Conservation (phyloP, 306 rosid genomes). For the Quercus dentata region DNA sequence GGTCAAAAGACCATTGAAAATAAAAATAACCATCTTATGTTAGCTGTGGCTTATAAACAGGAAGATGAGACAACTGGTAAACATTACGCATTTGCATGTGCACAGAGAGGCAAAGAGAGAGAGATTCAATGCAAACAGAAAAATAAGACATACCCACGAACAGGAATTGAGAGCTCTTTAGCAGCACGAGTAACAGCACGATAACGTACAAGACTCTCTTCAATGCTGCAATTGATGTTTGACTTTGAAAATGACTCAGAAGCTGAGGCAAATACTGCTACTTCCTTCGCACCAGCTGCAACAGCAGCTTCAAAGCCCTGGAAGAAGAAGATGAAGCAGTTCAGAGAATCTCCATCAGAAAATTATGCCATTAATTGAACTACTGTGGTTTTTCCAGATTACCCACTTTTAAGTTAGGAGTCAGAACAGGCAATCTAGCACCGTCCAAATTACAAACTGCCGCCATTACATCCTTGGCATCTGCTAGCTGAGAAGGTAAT, state of each 20-base stretch:
- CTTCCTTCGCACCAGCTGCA: slow-evolving; percentile 86
- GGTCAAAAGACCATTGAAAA: neutral
- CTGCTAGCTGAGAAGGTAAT: slow-evolving; percentile 60
- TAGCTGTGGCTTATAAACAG: neutral
- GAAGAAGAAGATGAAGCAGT: slow-evolving; percentile 17
- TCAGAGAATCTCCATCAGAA: slow-evolving; percentile 7
- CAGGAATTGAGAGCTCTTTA: slow-evolving; percentile 71
- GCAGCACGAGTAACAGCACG: slow-evolving; percentile 74
- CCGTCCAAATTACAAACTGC: slow-evolving; percentile 56
- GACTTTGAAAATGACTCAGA: slow-evolving; percentile 89
- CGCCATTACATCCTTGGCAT: slow-evolving; percentile 81
- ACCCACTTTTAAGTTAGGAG: slow-evolving; percentile 77
- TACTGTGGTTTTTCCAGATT: neutral
- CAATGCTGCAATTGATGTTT: slow-evolving; percentile 83
- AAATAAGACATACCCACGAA: slow-evolving; percentile 63
- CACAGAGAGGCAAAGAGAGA: slow-evolving; percentile 3
- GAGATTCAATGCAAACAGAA: neutral
- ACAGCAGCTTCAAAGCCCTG: slow-evolving; percentile 89
- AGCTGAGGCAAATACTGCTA: slow-evolving; percentile 89
- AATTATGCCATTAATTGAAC: neutral
- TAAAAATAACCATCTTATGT: neutral
- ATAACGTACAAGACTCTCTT: slow-evolving; percentile 74
- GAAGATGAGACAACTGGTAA: neutral
- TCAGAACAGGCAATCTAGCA: slow-evolving; percentile 74
- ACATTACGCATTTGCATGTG: neutral